These are phyloP conservation scores for Rubroboletus pulcherrimus DNA, from an alignment of 768 basidiomycete genomes.

Conservation along the genomic window DNA sequence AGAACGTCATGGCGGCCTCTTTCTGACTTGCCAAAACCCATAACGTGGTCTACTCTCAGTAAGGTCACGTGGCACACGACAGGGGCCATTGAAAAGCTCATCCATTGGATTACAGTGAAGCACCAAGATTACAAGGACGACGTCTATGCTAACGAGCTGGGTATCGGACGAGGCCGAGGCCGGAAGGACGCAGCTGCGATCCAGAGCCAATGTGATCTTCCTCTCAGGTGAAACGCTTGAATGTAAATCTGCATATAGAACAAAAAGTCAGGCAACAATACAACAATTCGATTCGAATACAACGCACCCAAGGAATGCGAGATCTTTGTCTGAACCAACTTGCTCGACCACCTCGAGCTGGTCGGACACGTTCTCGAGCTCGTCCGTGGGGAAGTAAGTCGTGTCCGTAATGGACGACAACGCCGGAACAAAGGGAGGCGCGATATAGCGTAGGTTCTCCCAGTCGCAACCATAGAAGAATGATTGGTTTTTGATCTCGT, in stretches of 20 bases:
- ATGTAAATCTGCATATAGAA: conserved; percentile 60
- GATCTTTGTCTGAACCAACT: conserved; percentile 62
- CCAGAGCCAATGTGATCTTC: neutral
- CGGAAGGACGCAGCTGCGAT: neutral
- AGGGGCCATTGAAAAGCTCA: neutral
- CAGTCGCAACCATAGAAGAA: conserved; percentile 98
- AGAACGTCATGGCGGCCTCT: conserved; percentile 59
- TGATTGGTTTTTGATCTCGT: conserved; percentile 87
- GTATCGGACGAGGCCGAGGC: conserved; percentile 19
- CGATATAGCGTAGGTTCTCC: conserved; percentile 85
- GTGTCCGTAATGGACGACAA: conserved; percentile 91
- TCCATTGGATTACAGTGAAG: conserved; percentile 18
- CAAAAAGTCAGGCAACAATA: neutral
- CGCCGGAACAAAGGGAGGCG: conserved; percentile 93
- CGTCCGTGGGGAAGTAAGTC: conserved; percentile 95
- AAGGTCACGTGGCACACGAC: conserved; percentile 18
- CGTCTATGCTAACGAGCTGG: conserved; percentile 28
- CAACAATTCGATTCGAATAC: neutral
- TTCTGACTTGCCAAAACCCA: neutral
- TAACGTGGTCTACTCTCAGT: neutral
- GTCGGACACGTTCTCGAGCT: conserved; percentile 68
- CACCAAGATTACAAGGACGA: conserved; percentile 25
- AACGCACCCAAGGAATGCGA: conserved; percentile 62
- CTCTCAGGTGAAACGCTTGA: conserved; percentile 62
- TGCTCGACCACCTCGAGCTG: conserved; percentile 59